Conservation (phyloP, 805 yeast genomes). For the Pichia rugopelliculosa region DNA sequence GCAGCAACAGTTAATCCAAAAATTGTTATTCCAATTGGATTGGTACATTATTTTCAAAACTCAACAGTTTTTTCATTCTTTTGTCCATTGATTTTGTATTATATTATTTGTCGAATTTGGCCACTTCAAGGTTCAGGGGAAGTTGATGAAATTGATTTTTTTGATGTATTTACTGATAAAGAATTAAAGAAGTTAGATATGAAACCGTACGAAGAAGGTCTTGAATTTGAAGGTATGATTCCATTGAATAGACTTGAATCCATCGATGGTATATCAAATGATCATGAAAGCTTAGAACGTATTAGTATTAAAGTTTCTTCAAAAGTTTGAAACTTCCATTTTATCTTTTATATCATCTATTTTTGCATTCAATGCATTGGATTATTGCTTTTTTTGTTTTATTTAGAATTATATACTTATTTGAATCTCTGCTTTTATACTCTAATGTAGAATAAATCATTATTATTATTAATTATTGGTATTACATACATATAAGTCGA, state of each 20-base stretch:
- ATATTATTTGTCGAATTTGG: conserved; percentile 27
- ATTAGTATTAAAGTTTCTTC: neutral
- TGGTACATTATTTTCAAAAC: conserved; percentile 36
- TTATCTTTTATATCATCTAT: no score
- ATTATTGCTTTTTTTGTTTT: neutral
- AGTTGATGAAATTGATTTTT: conserved; percentile 30
- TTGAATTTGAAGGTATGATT: neutral
- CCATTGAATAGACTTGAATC: neutral
- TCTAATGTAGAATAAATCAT: no score
- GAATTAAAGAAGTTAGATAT: conserved; percentile 29
- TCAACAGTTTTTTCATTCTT: conserved; percentile 37
- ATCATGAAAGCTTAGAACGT: neutral
- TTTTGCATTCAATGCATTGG: no score
- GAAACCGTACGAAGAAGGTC: conserved; percentile 5
- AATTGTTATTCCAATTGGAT: conserved; percentile 32
- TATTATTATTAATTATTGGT: no score
- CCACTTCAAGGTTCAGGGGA: conserved; percentile 30
- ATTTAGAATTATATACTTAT: no score
- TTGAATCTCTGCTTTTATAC: neutral
- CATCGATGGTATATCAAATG: neutral
- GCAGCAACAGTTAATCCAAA: conserved; percentile 12
- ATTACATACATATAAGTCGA: no score
- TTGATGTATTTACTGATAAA: conserved; percentile 24
- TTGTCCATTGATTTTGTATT: conserved; percentile 34
- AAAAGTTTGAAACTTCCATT: neutral